Base-by-base conservation (phyloP, 2,329 filamentous ascomycete species). In the Fusarium paranaense region DNA sequence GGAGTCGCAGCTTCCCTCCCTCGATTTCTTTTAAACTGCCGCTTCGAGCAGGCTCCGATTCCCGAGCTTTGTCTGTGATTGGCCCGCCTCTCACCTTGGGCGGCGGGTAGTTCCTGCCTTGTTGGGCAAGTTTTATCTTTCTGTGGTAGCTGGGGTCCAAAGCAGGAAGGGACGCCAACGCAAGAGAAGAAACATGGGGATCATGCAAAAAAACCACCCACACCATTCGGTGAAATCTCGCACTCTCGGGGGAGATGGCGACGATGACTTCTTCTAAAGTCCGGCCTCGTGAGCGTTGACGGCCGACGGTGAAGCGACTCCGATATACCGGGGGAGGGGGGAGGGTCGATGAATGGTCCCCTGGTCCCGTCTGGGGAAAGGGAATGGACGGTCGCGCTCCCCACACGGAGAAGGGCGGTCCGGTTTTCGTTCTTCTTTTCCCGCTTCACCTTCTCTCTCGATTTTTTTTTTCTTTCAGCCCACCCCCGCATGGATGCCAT, bases 401-500 rank as follows among this genome's bases (percentile, higher is more conserved):
- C 61, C 47, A 54, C 61, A 54, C 60, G 45, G 45, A 62, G 20
- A 62, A 62, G 27, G 45, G 52, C 47, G 61, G 47, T 63, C 20
- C 52, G 58, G 42, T 37, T 52, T 63, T 64, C 25, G 42, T 37
- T 50, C 45, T 61, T 60, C n/a, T 22, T 38, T 16, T 32, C 50
- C 37, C 18, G 38, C 40, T 32, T 58, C 57, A 40, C 50, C 45
- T 50, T 50, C n/a, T 27, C 10, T 50, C 25, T 50, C 20, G 9
- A n/a, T n/a, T 47, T n/a, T 54, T 40, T 38, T 63, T 62, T 57
- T 64, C 59, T 64, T 52, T 25, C 61, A 74, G 66, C 35, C 74
- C 74, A 77, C 67, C 72, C 75, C 74, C 74, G 74, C 74, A 76
- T 74, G 20, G 71, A 27, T 42, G 54, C 50, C 52, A 67, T 69